These are phyloP conservation scores for Plectranthus barbatus DNA, from an alignment of 257 asterid species.

Conservation along the genomic window DNA sequence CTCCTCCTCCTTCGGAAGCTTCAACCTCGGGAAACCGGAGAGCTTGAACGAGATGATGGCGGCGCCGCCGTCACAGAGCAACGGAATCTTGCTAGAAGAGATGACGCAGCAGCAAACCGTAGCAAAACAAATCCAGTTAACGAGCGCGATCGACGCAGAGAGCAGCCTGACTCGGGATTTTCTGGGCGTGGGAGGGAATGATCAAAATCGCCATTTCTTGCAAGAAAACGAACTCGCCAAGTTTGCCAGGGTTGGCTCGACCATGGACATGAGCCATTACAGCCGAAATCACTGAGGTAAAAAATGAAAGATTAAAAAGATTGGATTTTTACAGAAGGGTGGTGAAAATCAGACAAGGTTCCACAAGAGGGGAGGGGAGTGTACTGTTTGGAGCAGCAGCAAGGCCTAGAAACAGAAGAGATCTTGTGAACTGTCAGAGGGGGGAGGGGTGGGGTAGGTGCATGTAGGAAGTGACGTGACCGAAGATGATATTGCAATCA, in stretches of 20 bases:
- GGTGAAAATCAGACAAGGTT: background rate
- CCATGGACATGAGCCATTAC: conserved; percentile 39
- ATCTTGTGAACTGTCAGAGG: conserved; percentile 82
- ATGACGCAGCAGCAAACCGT: background rate
- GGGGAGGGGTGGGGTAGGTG: conserved; percentile 11
- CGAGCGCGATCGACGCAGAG: conserved; percentile 31
- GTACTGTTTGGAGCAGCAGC: background rate
- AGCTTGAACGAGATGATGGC: conserved; percentile 16
- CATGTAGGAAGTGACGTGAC: conserved; percentile 55
- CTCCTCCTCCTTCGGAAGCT: conserved; percentile 6
- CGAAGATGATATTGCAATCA: conserved; percentile 40
- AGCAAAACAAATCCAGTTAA: conserved; percentile 7
- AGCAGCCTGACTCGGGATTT: conserved; percentile 63
- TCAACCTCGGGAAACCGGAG: conserved; percentile 15
- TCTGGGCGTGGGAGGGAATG: conserved; percentile 59
- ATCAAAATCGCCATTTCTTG: conserved; percentile 30
- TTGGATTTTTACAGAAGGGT: background rate
- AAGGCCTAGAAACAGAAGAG: conserved; percentile 28
- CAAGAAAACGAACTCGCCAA: conserved; percentile 44
- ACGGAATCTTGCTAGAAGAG: conserved; percentile 13
- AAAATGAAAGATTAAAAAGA: background rate
- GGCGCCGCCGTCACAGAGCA: no score
- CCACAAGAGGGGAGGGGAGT: background rate
- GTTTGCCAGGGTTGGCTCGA: conserved; percentile 35
- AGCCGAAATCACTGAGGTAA: conserved; percentile 24